These are phyloP conservation scores for Komagataea norvegica DNA, from an alignment of 1,139 yeast species.

Conservation along the genomic window DNA sequence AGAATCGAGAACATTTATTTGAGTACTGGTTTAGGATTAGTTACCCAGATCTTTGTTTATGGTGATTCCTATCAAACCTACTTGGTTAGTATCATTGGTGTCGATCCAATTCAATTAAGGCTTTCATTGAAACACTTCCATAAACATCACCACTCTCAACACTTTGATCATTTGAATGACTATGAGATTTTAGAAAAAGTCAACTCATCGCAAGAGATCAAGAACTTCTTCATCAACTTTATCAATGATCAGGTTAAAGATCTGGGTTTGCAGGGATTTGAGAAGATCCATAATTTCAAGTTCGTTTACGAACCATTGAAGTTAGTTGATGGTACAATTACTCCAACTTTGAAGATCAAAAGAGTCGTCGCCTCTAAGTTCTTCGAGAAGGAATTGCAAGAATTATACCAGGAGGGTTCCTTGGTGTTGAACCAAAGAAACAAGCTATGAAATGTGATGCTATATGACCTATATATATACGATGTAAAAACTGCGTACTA, in stretches of 20 bases:
- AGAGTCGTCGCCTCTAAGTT: conserved; percentile 53
- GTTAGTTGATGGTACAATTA: conserved; percentile 56
- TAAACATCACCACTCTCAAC: conserved; percentile 1
- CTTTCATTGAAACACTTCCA: conserved; percentile 16
- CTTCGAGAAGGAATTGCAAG: conserved; percentile 44
- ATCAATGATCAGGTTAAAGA: conserved; percentile 28
- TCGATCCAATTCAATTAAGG: conserved; percentile 41
- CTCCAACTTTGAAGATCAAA: conserved; percentile 75
- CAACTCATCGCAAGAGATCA: conserved; percentile 26
- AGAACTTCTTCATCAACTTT: conserved; percentile 22
- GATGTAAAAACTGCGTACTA: too few relatives aligned
- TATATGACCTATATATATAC: too few relatives aligned
- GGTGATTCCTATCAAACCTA: conserved; percentile 62
- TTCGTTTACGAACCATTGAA: conserved; percentile 65
- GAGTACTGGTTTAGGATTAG: conserved; percentile 37
- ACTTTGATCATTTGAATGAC: conserved; percentile 4
- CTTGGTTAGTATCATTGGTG: conserved; percentile 61
- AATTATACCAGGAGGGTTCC: conserved; percentile 57
- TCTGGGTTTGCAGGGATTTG: conserved; percentile 43
- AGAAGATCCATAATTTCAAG: conserved; percentile 56
- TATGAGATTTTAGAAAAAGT: conserved; percentile 24
- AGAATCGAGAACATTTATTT: conserved; percentile 64
- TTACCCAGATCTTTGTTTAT: conserved; percentile 57
- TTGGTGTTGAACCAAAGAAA: conserved; percentile 24
- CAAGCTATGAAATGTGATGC: conserved; percentile 15